Evolutionary conservation across 2,329 filamentous ascomycete genomes (phyloP).

Genomic region (Aureobasidium pullulans): DNA sequence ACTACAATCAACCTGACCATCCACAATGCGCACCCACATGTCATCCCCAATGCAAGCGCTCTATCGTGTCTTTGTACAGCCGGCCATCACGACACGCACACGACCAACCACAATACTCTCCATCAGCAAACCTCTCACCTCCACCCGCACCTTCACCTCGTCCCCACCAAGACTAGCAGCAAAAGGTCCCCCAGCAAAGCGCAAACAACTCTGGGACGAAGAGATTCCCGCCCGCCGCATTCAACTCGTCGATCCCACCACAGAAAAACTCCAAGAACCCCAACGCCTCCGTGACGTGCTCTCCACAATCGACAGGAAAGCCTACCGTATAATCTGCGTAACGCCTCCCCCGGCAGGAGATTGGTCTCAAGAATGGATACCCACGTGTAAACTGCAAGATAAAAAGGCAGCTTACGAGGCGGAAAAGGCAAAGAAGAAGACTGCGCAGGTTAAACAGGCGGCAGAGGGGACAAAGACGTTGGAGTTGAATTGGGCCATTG

Average conservation of each 20-base stretch:
- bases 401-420: constrained; percentile 45
- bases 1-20: neutral
- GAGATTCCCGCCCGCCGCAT: constrained; percentile 41
- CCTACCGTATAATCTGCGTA: constrained; percentile 46
- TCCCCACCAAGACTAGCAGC: constrained; percentile 23
- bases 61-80: constrained; percentile 38
- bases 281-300: constrained; percentile 33
- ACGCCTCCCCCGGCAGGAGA: constrained; percentile 22
- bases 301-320: constrained; percentile 39
- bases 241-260: constrained; percentile 34
- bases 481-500: constrained; percentile 88
- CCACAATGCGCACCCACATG: neutral
- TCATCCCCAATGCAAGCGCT: constrained; percentile 27
- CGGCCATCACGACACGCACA: constrained; percentile 18
- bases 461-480: constrained; percentile 58
- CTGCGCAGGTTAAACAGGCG: constrained; percentile 36
- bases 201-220: constrained; percentile 38
- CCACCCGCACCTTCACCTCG: constrained; percentile 12
- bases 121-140: constrained; percentile 2
- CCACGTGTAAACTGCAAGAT: constrained; percentile 65
- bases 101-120: neutral
- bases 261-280: constrained; percentile 29
- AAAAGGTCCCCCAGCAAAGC: constrained; percentile 31
- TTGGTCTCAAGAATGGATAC: constrained; percentile 35
- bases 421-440: constrained; percentile 36